These are phyloP conservation scores for Fusarium sp. DNA, from an alignment of 2,329 filamentous ascomycete genomes.

Conservation along the genomic window DNA sequence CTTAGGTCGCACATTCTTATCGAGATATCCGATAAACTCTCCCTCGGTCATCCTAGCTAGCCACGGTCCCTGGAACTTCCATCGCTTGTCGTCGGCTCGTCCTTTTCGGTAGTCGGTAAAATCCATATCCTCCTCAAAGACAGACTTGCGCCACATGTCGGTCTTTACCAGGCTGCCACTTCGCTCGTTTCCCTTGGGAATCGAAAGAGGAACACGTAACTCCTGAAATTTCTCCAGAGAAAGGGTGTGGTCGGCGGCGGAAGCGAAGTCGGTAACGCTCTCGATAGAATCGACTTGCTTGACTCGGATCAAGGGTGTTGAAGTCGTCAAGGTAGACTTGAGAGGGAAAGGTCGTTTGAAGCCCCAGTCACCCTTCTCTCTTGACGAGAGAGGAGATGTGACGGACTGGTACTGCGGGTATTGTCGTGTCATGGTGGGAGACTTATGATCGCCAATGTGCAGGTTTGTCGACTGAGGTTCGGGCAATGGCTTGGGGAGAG, in stretches of 20 bases:
- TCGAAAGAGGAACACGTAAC: slow-evolving; percentile 79
- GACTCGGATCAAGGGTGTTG: slow-evolving; percentile 83
- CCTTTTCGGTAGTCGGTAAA: slow-evolving; percentile 61
- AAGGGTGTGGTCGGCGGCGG: slow-evolving; percentile 84
- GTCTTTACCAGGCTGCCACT: slow-evolving; percentile 32
- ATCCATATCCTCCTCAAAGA: slow-evolving; percentile 73
- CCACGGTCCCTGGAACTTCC: slow-evolving; percentile 79
- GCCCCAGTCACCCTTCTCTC: slow-evolving; percentile 89
- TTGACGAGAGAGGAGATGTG: slow-evolving; percentile 80
- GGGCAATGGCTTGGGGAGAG: slow-evolving; percentile 83
- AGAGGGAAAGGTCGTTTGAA: slow-evolving; percentile 87
- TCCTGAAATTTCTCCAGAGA: slow-evolving; percentile 91
- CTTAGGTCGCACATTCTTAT: slow-evolving; percentile 67
- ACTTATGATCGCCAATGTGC: slow-evolving; percentile 56
- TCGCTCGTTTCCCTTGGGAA: slow-evolving; percentile 57
- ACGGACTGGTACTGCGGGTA: slow-evolving; percentile 90
- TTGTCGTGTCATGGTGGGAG: slow-evolving; percentile 72
- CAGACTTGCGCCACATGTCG: slow-evolving; percentile 61
- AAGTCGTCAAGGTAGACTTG: slow-evolving; percentile 79
- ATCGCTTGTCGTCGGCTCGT: slow-evolving; percentile 65
- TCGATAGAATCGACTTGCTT: slow-evolving; percentile 87
- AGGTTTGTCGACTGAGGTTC: slow-evolving; percentile 67
- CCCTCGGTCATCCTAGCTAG: slow-evolving; percentile 74
- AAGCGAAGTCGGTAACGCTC: slow-evolving; percentile 90
- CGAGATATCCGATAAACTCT: slow-evolving; percentile 70